Conservation (phyloP, 2,329 filamentous ascomycete species). For the Trichoderma aggressivum region DNA sequence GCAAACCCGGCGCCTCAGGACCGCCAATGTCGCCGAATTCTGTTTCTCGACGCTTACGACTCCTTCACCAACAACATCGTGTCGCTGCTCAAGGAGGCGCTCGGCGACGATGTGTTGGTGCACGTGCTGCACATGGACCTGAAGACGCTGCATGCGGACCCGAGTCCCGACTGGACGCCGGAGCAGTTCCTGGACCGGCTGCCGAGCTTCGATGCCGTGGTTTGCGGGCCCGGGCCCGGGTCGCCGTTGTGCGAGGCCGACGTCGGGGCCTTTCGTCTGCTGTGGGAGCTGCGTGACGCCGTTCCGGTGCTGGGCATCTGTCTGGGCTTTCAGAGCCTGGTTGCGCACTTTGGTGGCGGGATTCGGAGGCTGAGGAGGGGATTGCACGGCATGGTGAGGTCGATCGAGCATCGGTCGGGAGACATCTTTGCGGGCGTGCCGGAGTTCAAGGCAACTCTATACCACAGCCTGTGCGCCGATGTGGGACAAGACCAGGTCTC, state of each 20-base stretch:
- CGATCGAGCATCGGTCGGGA: conserved; percentile 54
- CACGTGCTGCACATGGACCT: conserved; percentile 38
- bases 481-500: conserved; percentile 46
- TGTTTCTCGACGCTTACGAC: conserved; percentile 95
- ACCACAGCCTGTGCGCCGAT: conserved; percentile 63
- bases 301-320: conserved; percentile 86
- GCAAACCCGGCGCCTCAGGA: not conserved
- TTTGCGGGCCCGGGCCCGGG: conserved; percentile 88
- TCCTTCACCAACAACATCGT: conserved; percentile 97
- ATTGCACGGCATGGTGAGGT: conserved; percentile 76
- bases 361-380: conserved; percentile 68
- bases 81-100: conserved; percentile 67
- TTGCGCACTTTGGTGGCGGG: conserved; percentile 61
- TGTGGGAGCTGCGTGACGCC: conserved; percentile 66
- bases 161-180: conserved; percentile 42
- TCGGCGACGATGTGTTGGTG: conserved; percentile 63
- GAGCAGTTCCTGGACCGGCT: conserved; percentile 42
- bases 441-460: conserved; percentile 68
- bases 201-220: conserved; percentile 71
- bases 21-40: conserved; percentile 47
- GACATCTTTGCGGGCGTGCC: conserved; percentile 65
- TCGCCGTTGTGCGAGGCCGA: conserved; percentile 69
- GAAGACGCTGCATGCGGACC: conserved; percentile 64
- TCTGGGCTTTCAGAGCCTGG: conserved; percentile 82
- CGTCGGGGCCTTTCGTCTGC: conserved; percentile 72